A percentile compares a stretch with the other conserved stretches of the same genome.
These are phyloP conservation scores for Durusdinium trenchii DNA, from an alignment of 73 alveolate species.

Conservation along the genomic window DNA sequence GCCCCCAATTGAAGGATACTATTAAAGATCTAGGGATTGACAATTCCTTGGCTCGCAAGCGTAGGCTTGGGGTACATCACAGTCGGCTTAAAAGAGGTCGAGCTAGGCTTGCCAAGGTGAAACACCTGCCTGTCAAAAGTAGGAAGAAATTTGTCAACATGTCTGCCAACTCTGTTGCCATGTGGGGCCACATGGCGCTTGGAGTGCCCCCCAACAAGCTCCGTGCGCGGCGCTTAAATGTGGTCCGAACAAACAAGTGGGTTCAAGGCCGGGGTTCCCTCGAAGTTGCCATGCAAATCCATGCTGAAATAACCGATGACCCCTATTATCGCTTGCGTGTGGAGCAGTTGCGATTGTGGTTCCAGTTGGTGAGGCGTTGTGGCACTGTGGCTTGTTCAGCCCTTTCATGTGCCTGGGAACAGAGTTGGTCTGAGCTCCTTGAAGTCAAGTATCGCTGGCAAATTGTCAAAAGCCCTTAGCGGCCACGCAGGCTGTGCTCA, in stretches of 20 bases:
- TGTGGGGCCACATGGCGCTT: conserved; percentile 6
- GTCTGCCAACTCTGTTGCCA: background rate
- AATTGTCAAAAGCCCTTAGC: background rate
- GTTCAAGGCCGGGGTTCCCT: background rate
- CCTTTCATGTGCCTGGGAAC: background rate
- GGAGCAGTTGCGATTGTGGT: background rate
- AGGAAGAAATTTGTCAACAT: background rate
- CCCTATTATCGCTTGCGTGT: background rate
- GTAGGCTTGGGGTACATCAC: background rate
- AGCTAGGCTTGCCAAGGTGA: background rate
- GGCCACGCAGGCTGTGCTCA: conserved; percentile 12
- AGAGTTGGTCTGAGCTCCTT: background rate
- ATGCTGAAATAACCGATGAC: background rate
- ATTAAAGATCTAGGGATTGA: conserved; percentile 9
- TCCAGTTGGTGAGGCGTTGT: background rate
- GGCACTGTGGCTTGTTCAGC: background rate
- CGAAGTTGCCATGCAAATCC: background rate
- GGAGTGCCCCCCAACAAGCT: conserved; percentile 1
- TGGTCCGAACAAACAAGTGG: background rate
- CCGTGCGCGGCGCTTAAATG: background rate
- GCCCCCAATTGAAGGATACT: background rate
- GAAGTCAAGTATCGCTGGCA: background rate
- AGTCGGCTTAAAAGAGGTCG: background rate
- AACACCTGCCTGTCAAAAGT: background rate
- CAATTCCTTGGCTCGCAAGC: background rate